Base-by-base conservation (phyloP, 345 rosid species). In the Linum trigynum region DNA sequence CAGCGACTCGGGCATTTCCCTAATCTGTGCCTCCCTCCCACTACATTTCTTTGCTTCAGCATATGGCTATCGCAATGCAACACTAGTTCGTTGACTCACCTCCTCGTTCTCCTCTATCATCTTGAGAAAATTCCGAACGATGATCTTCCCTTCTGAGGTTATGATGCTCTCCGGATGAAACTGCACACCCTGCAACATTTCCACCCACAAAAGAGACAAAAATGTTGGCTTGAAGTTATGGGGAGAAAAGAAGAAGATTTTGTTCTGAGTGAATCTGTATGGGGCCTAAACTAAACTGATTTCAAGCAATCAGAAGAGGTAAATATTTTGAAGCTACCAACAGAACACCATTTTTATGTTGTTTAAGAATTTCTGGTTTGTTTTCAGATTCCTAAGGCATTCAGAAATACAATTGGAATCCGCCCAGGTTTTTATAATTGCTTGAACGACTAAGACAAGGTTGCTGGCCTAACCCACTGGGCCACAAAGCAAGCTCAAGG, bases 81-180 rank as follows among this genome's bases (percentile, higher is more conserved):
- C 53, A 48, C 14, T 1, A 9, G 53, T 57, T 17, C 3, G 10
- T 2, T 5, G 12, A 37, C 10, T 32, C 12, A 2, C 3, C 68
- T 6, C 74, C 62, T 70, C 71, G 16, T 67, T 63, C 59, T 39
- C 53, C 48, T 75, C 74, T 1, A 70, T 37, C 71, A 70, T 11
- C 59, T 56, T 71, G 64, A 95, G 69, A 84, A 95, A 95, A 67
- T 95, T 91, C 43, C 75, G 63, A n/a, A 91, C 85, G 32, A 86
- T 87, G 2, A 43, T 82, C 86, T 74, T 90, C 68, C 97, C 96
- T 75, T 89, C 90, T 0, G 71, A 55, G 56, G 94, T 88, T 74
- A 95, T 86, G 64, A 95, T 95, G 85, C 99, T 91, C 64, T 91
- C 97, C 0, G 96, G 99, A 82, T 91, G 97, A 78, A 95, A 91